Percentiles rank a stretch among this genome's conserved stretches.
Evolutionary conservation across 345 rosid genomes (phyloP).

Genomic region (Eucalyptus caleyi): DNA sequence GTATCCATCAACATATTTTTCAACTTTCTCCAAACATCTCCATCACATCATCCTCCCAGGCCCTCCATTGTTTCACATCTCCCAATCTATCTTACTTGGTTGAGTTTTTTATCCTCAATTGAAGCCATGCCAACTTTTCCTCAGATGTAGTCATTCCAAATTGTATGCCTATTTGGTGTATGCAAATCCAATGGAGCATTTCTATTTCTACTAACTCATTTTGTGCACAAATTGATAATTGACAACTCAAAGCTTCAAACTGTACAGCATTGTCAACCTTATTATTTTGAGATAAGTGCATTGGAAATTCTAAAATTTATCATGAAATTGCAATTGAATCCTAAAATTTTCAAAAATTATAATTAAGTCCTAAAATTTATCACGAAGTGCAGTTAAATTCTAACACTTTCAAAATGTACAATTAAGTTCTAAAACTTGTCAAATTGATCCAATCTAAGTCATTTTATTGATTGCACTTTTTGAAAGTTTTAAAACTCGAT

Average conservation of each 20-base stretch:
- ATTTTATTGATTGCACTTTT: fast-evolving
- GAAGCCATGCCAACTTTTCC: background rate
- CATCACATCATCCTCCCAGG: background rate
- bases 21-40: background rate
- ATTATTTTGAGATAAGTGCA: background rate
- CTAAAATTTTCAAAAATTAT: fast-evolving
- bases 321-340: too few species aligned
- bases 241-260: background rate
- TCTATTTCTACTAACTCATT: background rate
- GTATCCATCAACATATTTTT: background rate
- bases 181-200: background rate
- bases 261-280: background rate
- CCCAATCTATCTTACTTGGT: background rate
- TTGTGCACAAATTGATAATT: background rate
- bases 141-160: background rate
- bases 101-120: background rate
- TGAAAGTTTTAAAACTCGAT: fast-evolving
- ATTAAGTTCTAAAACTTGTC: fast-evolving
- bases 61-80: background rate
- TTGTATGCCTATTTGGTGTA: background rate
- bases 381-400: fast-evolving
- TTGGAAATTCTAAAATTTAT: fast-evolving
- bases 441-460: too few species aligned
- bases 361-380: fast-evolving
- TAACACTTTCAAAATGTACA: too few species aligned